Percentiles rank a stretch among this genome's conserved stretches.
Conservation (phyloP, 306 rosid genomes). For the Cucurbita ficifolia region DNA sequence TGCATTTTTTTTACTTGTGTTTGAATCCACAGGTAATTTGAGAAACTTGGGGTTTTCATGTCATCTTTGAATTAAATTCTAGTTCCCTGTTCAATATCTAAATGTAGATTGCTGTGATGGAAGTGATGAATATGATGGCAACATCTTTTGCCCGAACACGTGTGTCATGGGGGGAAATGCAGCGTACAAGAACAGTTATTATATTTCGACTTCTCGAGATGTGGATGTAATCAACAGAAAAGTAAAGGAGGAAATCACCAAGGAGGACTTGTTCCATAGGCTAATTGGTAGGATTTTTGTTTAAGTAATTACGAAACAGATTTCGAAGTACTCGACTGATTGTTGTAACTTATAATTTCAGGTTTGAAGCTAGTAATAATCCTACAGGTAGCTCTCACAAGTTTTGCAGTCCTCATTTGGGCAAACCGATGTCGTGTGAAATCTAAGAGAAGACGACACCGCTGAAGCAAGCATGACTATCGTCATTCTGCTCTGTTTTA, state of each 20-base stretch:
- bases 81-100: slow-evolving; percentile 9
- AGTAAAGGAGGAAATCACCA: slow-evolving; percentile 23
- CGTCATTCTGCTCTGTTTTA: not conserved
- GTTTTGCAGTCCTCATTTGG: slow-evolving; percentile 22
- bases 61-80: slow-evolving; percentile 6
- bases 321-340: slow-evolving; percentile 1
- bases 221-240: slow-evolving; percentile 3
- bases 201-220: slow-evolving; percentile 15
- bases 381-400: slow-evolving; percentile 34
- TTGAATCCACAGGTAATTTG: not conserved
- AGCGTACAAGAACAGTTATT: slow-evolving; percentile 21
- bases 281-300: slow-evolving; percentile 32
- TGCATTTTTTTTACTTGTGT: not conserved
- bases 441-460: slow-evolving; percentile 35
- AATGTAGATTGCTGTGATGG: slow-evolving; percentile 83
- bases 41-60: not conserved
- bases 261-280: slow-evolving; percentile 40
- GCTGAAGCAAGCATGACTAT: not conserved
- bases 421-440: slow-evolving; percentile 16
- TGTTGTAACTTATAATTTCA: slow-evolving; percentile 18
- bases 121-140: slow-evolving; percentile 69
- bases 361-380: slow-evolving; percentile 48
- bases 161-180: slow-evolving; percentile 76
- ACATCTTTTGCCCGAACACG: slow-evolving; percentile 46
- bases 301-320: not conserved